phyloP scores from a whole-genome alignment of 345 rosid genomes.

The Excoecaria cochinchinensis region DNA sequence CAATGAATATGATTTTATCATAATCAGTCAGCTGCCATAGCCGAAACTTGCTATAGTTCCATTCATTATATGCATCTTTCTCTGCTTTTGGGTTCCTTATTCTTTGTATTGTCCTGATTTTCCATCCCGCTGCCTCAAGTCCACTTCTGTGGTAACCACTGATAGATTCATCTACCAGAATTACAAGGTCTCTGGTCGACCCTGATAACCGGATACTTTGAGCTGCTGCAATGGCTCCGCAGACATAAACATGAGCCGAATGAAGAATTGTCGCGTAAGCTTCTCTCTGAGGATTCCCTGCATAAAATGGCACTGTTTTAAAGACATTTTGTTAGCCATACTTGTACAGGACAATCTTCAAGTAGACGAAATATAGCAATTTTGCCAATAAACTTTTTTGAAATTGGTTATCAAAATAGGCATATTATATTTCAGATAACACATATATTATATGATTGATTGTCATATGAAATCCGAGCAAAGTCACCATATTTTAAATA shows the following conservation, averaged over 20 bases:
- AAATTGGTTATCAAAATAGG: no score
- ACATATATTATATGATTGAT: no score
- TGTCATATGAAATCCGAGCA: no score
- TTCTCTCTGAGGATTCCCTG: constrained; percentile 51
- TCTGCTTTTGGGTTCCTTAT: constrained; percentile 84
- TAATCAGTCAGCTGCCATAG: constrained; percentile 88
- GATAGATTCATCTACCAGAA: constrained; percentile 79
- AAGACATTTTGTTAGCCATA: constrained; percentile 11
- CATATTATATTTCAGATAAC: no score
- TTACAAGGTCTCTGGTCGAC: constrained; percentile 77
- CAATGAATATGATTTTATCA: constrained; percentile 84
- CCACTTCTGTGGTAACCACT: constrained; percentile 68
- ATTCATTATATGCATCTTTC: constrained; percentile 77
- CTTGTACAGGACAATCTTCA: no score
- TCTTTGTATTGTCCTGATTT: constrained; percentile 66
- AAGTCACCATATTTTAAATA: no score
- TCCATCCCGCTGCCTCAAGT: constrained; percentile 86
- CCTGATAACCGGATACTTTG: constrained; percentile 89
- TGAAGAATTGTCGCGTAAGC: constrained; percentile 87
- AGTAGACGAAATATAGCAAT: no score
- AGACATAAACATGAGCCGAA: constrained; percentile 79
- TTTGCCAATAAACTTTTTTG: no score
- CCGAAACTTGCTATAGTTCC: constrained; percentile 94
- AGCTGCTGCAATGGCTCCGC: constrained; percentile 91
- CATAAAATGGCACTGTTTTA: constrained; percentile 47